Evolutionary conservation across 148 eudicot species (phyloP), one percentile per base, ranked within the genome.

Genomic region (Linanthus parryae): DNA sequence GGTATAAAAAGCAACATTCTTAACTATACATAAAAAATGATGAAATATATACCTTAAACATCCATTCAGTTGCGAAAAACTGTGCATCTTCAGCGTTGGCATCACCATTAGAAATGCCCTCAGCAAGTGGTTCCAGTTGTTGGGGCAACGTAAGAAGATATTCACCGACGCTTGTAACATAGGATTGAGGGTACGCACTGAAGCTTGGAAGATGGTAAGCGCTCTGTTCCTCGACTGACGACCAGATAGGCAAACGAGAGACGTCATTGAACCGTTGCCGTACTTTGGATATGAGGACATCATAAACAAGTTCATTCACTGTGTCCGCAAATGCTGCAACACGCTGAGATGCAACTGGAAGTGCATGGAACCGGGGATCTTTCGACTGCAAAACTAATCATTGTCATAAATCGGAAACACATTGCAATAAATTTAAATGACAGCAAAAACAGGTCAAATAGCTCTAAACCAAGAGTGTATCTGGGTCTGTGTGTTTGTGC

Each of bases 81-180:
- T 86, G 95, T 44, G 95, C 85, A 22, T 91, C 97, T 28, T 91
- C 95, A 18, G 79, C 76, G 72, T 81, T 86, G 35, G 77, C 63
- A 62, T 91, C 95, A 68, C 70, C 75, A 55, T 57, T 68, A 31
- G 98, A 76, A 53, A 86, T 83, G 40, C 89, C 89, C 61, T 91
- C 98, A 34, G 79, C 94, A 69, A 91, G 98, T 42, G 98, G 95
- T 73, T 87, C 95, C 66, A 91, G 56, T 52, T 91, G 95, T 62
- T 91, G 95, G 53, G 98, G 98, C 54, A 91, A 65, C 47, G 98
- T 91, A 46, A 91, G 95, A 67, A 91, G 98, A 75, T 91, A 91
- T 69, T 91, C 98, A 29, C 95, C 98, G 36, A 87, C 89, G 51
- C 80, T 78, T 22, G 95, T 91, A 56, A 87, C 83, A 57, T 83